Percentiles rank a stretch among this genome's conserved stretches.
These are phyloP conservation scores for Cryptosporidium tyzzeri DNA, from an alignment of 169 alveolate species.

Conservation along the genomic window DNA sequence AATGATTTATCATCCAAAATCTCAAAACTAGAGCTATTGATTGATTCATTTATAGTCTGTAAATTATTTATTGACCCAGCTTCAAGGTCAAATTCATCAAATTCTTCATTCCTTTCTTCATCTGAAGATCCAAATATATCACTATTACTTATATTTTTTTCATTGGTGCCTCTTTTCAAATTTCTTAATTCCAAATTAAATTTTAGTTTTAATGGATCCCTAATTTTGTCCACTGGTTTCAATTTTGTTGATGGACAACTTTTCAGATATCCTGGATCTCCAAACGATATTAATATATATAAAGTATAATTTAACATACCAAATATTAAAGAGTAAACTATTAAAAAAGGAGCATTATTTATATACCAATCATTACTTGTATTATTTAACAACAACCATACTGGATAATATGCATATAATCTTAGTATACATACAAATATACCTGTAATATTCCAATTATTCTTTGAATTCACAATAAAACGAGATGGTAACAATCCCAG, in stretches of 20 bases:
- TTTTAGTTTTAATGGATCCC: constrained; percentile 50
- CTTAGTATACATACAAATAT: constrained; percentile 51
- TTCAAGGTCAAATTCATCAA: constrained; percentile 40
- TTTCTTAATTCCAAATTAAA: constrained; percentile 33
- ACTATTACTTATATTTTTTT: not conserved
- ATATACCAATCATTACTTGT: constrained; percentile 56
- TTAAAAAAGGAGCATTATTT: constrained; percentile 61
- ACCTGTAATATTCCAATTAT: constrained; percentile 50
- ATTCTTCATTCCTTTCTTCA: constrained; percentile 32
- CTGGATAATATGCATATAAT: constrained; percentile 61
- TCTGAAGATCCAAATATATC: constrained; percentile 21
- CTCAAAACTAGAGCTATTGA: constrained; percentile 18
- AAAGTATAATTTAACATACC: constrained; percentile 47
- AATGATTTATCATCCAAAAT: constrained; percentile 8
- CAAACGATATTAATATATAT: constrained; percentile 60
- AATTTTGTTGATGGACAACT: constrained; percentile 60
- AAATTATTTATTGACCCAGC: not conserved
- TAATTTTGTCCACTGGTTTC: constrained; percentile 47
- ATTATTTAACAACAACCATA: constrained; percentile 59
- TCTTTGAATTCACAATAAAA: constrained; percentile 51
- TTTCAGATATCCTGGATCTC: constrained; percentile 61
- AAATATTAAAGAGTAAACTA: constrained; percentile 8
- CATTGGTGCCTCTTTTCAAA: not conserved
- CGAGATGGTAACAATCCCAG: constrained; percentile 76
- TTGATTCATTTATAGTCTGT: not conserved